Conservation (phyloP, 2,329 filamentous ascomycete species). For the Verticillium isaacii region DNA sequence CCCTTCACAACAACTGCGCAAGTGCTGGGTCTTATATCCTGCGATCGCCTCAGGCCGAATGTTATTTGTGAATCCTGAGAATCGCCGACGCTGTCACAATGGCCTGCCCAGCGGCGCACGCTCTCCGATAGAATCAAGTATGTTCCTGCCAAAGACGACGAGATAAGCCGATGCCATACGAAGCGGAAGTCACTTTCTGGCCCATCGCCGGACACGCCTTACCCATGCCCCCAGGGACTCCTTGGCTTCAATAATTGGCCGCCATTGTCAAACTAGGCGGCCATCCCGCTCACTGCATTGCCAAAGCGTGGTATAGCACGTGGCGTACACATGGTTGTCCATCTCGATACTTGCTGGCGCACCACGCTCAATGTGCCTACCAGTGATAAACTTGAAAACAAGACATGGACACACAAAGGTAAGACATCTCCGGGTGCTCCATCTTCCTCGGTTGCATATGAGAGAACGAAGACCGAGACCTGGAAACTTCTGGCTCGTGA, state of each 20-base stretch:
- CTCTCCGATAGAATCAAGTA: not conserved
- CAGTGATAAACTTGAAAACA: not conserved
- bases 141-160: not conserved
- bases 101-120: not conserved
- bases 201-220: not conserved
- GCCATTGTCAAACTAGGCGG: constrained; percentile 16
- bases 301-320: constrained; percentile 7
- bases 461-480: not conserved
- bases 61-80: not conserved
- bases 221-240: not conserved
- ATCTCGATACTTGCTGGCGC: not conserved
- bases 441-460: constrained; percentile 1
- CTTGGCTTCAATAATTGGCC: constrained; percentile 14
- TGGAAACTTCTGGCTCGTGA: too few species aligned
- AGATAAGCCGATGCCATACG: not conserved
- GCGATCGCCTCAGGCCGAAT: not conserved
- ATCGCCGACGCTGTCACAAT: not conserved
- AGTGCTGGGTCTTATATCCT: not conserved
- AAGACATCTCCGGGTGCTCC: not conserved
- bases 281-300: not conserved
- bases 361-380: not conserved
- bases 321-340: constrained; percentile 9
- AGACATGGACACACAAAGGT: constrained; percentile 1
- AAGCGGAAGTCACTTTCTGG: not conserved
- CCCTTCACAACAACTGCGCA: not conserved